Percentiles rank a stretch among this genome's conserved stretches.
phyloP scores from a whole-genome alignment of 2,329 filamentous ascomycete genomes.

The Akanthomyces dipterigenus region DNA sequence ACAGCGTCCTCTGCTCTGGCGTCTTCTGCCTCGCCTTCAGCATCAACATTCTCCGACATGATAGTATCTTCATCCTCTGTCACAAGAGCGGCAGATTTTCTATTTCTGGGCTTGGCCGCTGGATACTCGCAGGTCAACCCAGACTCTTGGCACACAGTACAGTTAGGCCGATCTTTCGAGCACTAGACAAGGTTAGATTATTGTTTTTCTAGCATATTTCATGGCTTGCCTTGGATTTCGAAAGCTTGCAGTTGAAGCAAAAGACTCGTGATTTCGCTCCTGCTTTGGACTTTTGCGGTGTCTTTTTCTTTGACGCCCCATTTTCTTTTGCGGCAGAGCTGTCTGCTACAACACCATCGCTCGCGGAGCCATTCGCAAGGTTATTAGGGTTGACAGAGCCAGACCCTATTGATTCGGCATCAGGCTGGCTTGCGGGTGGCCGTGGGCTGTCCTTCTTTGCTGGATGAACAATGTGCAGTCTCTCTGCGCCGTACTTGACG shows the following conservation, averaged over 20 bases:
- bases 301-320: neutral
- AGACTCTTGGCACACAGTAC: constrained; percentile 28
- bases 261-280: constrained; percentile 26
- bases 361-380: neutral
- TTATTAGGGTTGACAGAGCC: neutral
- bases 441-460: constrained; percentile 25
- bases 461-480: constrained; percentile 51
- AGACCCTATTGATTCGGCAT: neutral
- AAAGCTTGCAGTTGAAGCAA: constrained; percentile 30
- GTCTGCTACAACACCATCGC: neutral
- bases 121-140: constrained; percentile 34
- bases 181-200: constrained; percentile 28
- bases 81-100: constrained; percentile 17
- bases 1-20: neutral
- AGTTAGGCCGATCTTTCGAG: constrained; percentile 33
- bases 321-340: neutral
- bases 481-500: constrained; percentile 49
- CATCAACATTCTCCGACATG: constrained; percentile 4
- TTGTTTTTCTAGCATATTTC: neutral
- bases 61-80: constrained; percentile 15
- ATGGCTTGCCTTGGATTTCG: constrained; percentile 28
- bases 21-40: constrained; percentile 11
- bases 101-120: constrained; percentile 23
- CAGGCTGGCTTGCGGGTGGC: neutral
- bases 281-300: constrained; percentile 14